A percentile compares a stretch with the other conserved stretches of the same genome.
Conservation (phyloP, 306 rosid species). For the Acacia acuminata region DNA sequence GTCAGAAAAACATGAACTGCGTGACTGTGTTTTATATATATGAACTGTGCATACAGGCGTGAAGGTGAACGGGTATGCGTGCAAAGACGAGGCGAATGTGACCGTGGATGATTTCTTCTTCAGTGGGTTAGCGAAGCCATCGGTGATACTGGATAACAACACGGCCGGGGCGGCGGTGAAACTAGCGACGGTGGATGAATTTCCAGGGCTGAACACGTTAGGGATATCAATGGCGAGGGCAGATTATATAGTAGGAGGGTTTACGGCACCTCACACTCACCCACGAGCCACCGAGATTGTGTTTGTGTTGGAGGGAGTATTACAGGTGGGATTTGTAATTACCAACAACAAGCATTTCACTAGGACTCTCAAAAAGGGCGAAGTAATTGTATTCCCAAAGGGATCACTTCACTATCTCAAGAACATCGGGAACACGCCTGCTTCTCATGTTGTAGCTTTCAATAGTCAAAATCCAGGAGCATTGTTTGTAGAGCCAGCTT, state of each 20-base stretch:
- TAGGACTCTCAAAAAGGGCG: constrained; percentile 17
- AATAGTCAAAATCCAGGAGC: constrained; percentile 35
- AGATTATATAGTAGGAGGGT: constrained; percentile 26
- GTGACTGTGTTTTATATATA: too few relatives aligned
- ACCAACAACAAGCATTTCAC: constrained; percentile 28
- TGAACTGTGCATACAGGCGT: constrained; percentile 1
- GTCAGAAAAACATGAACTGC: too few relatives aligned
- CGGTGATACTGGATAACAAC: constrained; percentile 5
- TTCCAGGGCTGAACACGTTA: constrained; percentile 35
- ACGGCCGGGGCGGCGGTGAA: constrained; percentile 12
- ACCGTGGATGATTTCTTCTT: constrained; percentile 35
- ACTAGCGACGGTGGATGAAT: constrained; percentile 19
- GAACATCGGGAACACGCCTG: constrained; percentile 26
- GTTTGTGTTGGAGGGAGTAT: constrained; percentile 31
- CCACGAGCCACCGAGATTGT: constrained; percentile 38
- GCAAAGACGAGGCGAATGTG: constrained; percentile 33
- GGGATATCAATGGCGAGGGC: constrained; percentile 18
- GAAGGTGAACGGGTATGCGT: constrained; percentile 35
- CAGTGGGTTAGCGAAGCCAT: constrained; percentile 18
- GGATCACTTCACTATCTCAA: constrained; percentile 22
- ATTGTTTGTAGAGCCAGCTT: constrained; percentile 13
- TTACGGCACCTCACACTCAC: constrained; percentile 34
- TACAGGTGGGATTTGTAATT: constrained; percentile 24
- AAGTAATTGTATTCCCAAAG: constrained; percentile 32
- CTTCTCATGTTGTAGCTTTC: constrained; percentile 25